Evolutionary conservation across 495 filamentous ascomycete species (phyloP).

Genomic region (Bombardia bombarda): DNA sequence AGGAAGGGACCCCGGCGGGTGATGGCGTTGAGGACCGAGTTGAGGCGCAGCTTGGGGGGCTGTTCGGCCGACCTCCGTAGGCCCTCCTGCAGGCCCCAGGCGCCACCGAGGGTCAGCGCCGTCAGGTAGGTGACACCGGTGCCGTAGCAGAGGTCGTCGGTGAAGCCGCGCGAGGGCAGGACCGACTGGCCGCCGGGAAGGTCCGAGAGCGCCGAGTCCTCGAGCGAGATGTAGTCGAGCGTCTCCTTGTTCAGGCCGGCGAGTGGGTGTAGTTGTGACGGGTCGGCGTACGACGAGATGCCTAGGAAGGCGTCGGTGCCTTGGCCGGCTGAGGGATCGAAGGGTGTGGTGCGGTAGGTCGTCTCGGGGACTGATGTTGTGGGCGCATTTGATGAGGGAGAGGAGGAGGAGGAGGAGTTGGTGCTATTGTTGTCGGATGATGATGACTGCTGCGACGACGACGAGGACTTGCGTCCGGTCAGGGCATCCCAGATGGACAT

Average conservation of each 20-base stretch:
- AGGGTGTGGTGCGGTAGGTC: slow-evolving; percentile 23
- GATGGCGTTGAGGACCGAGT: slow-evolving; percentile 86
- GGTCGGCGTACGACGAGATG: slow-evolving; percentile 65
- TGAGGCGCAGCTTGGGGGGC: slow-evolving; percentile 82
- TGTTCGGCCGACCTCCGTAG: slow-evolving; percentile 63
- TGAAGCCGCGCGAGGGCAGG: slow-evolving; percentile 91
- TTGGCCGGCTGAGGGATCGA: slow-evolving; percentile 47
- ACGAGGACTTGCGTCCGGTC: slow-evolving; percentile 66
- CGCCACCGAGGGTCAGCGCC: slow-evolving; percentile 77
- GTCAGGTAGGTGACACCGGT: slow-evolving; percentile 88
- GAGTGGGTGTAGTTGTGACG: slow-evolving; percentile 83
- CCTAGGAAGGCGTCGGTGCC: slow-evolving; percentile 78
- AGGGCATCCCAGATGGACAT: slow-evolving; percentile 83
- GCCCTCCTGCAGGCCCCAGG: slow-evolving; percentile 87
- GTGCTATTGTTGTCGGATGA: too few species aligned
- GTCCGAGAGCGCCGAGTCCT: slow-evolving; percentile 81
- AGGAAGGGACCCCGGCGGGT: slow-evolving; percentile 93
- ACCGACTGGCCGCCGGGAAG: slow-evolving; percentile 80
- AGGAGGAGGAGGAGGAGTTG: too few species aligned
- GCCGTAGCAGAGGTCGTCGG: slow-evolving; percentile 96
- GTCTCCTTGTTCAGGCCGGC: slow-evolving; percentile 86
- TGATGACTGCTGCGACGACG: slow-evolving; percentile 22
- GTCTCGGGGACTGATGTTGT: slow-evolving; percentile 17
- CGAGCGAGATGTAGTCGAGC: slow-evolving; percentile 87
- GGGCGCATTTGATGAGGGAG: too few species aligned